A percentile compares a stretch with the other conserved stretches of the same genome.
phyloP scores from a whole-genome alignment of 2,329 filamentous ascomycete species.

The Monilinia fructicola region DNA sequence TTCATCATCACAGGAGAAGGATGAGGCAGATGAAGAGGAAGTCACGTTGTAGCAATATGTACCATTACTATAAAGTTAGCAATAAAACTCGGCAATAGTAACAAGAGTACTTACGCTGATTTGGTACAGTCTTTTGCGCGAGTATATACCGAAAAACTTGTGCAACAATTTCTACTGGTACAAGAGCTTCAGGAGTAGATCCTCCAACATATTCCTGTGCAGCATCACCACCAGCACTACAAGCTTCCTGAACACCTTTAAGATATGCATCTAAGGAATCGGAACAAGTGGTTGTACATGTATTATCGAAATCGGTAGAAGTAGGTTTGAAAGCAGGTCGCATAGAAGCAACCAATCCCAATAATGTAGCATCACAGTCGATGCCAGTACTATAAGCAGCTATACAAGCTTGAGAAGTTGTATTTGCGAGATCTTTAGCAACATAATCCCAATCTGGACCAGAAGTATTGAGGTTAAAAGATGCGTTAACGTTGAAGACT shows the following conservation, averaged over 20 bases:
- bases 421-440: slow-evolving; percentile 38
- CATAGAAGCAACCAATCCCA: slow-evolving; percentile 38
- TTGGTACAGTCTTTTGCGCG: background rate
- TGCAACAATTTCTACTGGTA: slow-evolving; percentile 21
- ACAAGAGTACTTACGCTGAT: slow-evolving; percentile 24
- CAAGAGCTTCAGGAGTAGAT: slow-evolving; percentile 33
- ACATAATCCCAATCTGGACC: slow-evolving; percentile 40
- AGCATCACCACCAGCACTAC: slow-evolving; percentile 36
- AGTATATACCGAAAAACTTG: slow-evolving; percentile 24
- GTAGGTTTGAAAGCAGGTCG: slow-evolving; percentile 37
- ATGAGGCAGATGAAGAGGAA: background rate
- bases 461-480: slow-evolving; percentile 38
- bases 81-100: background rate
- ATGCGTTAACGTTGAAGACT: slow-evolving; percentile 3
- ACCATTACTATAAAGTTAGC: background rate
- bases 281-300: slow-evolving; percentile 37
- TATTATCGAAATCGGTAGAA: slow-evolving; percentile 33
- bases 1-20: slow-evolving; percentile 36
- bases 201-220: slow-evolving; percentile 30
- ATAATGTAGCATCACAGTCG: slow-evolving; percentile 38
- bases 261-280: slow-evolving; percentile 37
- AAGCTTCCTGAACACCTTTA: slow-evolving; percentile 34
- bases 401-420: slow-evolving; percentile 39
- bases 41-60: background rate
- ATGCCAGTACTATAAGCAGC: slow-evolving; percentile 39